Evolutionary conservation across 176 grass and related monocot genomes (phyloP), one percentile per base, ranked within the genome.

Genomic region (Aegilops umbellulata): DNA sequence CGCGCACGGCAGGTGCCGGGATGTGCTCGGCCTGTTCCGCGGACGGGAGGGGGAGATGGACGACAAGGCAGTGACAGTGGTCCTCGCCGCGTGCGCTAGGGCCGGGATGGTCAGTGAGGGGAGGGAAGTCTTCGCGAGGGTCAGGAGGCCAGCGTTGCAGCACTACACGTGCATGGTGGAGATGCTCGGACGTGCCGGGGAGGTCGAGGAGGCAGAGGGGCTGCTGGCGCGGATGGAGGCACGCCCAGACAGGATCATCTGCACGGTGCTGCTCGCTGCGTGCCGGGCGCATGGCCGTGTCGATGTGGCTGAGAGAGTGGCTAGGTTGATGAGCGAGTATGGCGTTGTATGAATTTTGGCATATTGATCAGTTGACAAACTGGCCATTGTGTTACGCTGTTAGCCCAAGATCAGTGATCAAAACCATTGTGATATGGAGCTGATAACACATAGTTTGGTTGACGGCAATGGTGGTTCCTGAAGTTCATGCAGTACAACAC

Each of bases 131-230:
- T 95, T 95, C 44, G 63, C 70, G 24, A 67, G 69, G 61, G 74
- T 92, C 62, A 13, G 38, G 5, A 78, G 80, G 57, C 90, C 88
- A 10, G 82, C 68, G 15, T 49, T 95, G 69, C 81, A 95, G 65
- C 90, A 92, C 75, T 95, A 92, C 86, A 90, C 93, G 34, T 95
- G 93, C 74, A 88, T 86, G 90, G 93, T 95, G 42, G 93, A 95
- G 77, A 78, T 92, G 90, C 58, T 88, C 16, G 90, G 90, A 3
- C 86, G 80, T 1, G 82, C 67, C 15, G 83, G 88, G 39, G 75
- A 76, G 70, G 80, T 95, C 29, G 93, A 90, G 25, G 93, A 92
- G 80, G 90, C 90, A 32, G 93, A 95, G 90, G 55, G 23, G 69
- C 47, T 95, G 66, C 44, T 95, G 47, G 78, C 39, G 6, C 24